Base-by-base conservation (phyloP, 768 basidiomycete genomes). In the Suillus placidus region DNA sequence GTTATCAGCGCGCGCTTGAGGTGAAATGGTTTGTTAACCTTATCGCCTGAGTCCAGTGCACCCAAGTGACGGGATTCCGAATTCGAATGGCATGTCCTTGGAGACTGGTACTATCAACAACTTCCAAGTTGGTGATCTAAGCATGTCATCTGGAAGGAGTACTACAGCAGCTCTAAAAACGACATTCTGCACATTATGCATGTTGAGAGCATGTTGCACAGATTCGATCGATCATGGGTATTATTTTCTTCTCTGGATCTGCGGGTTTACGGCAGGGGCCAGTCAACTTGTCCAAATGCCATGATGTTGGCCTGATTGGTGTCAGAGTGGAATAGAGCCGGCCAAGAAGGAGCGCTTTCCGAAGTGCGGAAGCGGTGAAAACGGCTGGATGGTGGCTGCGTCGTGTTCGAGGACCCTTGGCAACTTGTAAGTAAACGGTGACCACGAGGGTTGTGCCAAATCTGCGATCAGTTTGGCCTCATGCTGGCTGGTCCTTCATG, bases 401-500 rank as follows among this genome's bases (percentile, higher is more conserved):
- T 67, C 63, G 64, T 32, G 65, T 65, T 62, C 70, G 66, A 67
- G 26, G 68, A 64, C 70, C 64, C 60, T 63, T 64, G 52, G 62
- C 52, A 62, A 63, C 68, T 68, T 67, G 60, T 67, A 61, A 60
- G 9, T 23, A 42, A 60, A 65, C 49, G 65, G 61, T 61, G 65
- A 68, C 72, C 74, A 71, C 69, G 71, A 73, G 72, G 76, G 69
- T 69, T 58, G 12, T 34, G 55, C 42, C 42, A 40, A 67, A 64
- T 54, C 61, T 66, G 62, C 60, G 65, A 68, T 72, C 69, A 62
- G 12, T 57, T 67, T 60, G 54, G 67, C 72, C 76, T 77, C 76
- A 74, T 76, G 74, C 67, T 66, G 68, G 67, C 64, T 68, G 76
- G 71, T 67, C 69, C 68, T 67, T 67, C 62, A 40, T 67, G 7